A percentile compares a stretch with the other conserved stretches of the same genome.
These are phyloP conservation scores for Scutellaria minor DNA, from an alignment of 257 asterid species.

Conservation along the genomic window DNA sequence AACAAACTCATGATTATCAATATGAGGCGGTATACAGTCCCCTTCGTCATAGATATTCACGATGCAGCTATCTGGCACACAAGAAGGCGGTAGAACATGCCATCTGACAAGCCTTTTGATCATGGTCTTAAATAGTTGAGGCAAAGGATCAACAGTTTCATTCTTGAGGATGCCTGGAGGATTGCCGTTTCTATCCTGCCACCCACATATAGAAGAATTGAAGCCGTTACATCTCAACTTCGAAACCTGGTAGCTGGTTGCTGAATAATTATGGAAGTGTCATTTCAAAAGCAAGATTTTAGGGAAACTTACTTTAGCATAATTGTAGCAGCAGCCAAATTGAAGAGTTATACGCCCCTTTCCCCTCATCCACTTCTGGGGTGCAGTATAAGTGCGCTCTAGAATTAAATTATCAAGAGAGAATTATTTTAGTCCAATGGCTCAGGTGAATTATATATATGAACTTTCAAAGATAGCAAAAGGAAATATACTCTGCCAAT, in stretches of 20 bases:
- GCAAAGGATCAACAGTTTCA: slow-evolving; percentile 78
- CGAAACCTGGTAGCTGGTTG: background rate
- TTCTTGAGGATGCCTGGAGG: slow-evolving; percentile 80
- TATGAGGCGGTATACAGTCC: slow-evolving; percentile 95
- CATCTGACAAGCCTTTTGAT: slow-evolving; percentile 73
- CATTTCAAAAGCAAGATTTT: slow-evolving; percentile 19
- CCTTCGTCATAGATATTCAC: slow-evolving; percentile 88
- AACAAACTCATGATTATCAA: slow-evolving; percentile 83
- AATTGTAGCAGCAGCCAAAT: slow-evolving; percentile 91
- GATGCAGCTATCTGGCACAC: slow-evolving; percentile 91
- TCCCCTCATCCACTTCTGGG: slow-evolving; percentile 90
- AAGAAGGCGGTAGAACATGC: slow-evolving; percentile 74
- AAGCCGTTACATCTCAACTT: slow-evolving; percentile 7
- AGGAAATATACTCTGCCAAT: background rate
- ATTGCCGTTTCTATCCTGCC: slow-evolving; percentile 76
- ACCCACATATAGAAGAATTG: background rate
- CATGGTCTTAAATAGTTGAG: slow-evolving; percentile 67
- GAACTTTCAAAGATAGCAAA: slow-evolving; percentile 7
- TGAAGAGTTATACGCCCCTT: slow-evolving; percentile 86
- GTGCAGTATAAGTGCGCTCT: slow-evolving; percentile 83
- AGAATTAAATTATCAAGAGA: slow-evolving; percentile 30
- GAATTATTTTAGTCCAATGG: slow-evolving; percentile 1
- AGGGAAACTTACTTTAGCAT: slow-evolving; percentile 56
- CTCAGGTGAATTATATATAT: background rate
- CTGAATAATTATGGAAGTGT: background rate